These are phyloP conservation scores for Podila verticillata DNA, from an alignment of 192 early-diverging fungal genomes.

Conservation along the genomic window DNA sequence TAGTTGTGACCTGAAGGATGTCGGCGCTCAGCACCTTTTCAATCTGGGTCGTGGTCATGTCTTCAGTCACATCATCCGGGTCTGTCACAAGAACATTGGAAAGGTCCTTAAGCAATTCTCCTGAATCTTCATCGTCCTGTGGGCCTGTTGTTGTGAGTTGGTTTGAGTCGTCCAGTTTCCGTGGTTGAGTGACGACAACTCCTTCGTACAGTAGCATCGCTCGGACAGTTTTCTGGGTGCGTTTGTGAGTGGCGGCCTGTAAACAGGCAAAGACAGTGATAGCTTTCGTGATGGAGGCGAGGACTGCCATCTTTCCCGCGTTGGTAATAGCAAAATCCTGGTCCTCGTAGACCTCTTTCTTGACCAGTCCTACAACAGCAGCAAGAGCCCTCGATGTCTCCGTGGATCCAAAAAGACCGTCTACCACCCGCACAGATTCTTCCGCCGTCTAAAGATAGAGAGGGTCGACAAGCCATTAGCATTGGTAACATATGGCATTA, in stretches of 20 bases:
- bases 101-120: constrained; percentile 39
- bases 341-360: constrained; percentile 76
- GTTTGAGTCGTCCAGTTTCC: constrained; percentile 46
- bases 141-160: constrained; percentile 18
- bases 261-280: constrained; percentile 86
- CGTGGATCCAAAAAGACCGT: constrained; percentile 94
- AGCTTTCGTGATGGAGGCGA: constrained; percentile 82
- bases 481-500: background rate
- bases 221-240: constrained; percentile 55
- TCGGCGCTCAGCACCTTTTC: constrained; percentile 41
- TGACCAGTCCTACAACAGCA: constrained; percentile 81
- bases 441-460: constrained; percentile 71
- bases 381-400: constrained; percentile 91
- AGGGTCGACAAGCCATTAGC: background rate
- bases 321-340: constrained; percentile 70
- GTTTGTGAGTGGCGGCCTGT: constrained; percentile 81
- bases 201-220: constrained; percentile 69
- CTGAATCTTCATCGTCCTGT: constrained; percentile 47
- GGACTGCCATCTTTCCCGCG: constrained; percentile 71
- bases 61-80: constrained; percentile 46
- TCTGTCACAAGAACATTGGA: constrained; percentile 41
- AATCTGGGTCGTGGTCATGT: constrained; percentile 48
- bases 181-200: constrained; percentile 58
- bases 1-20: constrained; percentile 48
- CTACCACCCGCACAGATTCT: constrained; percentile 90